phyloP scores from a whole-genome alignment of 495 filamentous ascomycete species.

The Beverwykella pulmonaria region DNA sequence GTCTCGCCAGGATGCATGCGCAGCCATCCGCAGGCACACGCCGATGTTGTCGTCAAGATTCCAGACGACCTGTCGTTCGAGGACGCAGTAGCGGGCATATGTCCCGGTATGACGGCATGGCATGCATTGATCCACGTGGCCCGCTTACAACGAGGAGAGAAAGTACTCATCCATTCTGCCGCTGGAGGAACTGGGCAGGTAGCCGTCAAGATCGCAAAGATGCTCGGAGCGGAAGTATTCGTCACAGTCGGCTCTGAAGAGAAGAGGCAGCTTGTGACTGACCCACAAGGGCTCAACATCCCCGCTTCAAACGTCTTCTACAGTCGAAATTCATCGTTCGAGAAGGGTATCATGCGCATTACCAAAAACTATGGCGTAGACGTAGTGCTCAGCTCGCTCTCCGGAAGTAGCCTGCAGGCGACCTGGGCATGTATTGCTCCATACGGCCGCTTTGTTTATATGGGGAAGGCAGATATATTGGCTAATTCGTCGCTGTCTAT shows the following conservation, averaged over 20 bases:
- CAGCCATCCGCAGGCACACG: not conserved
- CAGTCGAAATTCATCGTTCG: conserved; percentile 1
- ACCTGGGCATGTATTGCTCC: conserved; percentile 5
- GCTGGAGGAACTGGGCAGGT: not conserved
- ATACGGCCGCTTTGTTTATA: conserved; percentile 3
- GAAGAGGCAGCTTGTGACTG: not conserved
- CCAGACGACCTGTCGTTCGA: not conserved
- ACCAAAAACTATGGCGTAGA: not conserved
- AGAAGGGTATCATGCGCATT: not conserved
- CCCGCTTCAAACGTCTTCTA: conserved; percentile 1
- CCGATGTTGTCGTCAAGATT: not conserved
- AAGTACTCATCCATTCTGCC: not conserved
- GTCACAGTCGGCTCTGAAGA: not conserved
- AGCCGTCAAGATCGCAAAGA: conserved; percentile 4
- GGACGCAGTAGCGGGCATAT: not conserved
- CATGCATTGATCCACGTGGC: not conserved
- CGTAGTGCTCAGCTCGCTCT: conserved; percentile 5
- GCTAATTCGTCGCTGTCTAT: not conserved
- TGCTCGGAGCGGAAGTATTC: not conserved
- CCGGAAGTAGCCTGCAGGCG: not conserved
- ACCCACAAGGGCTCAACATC: not conserved
- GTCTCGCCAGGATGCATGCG: not conserved
- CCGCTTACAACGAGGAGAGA: not conserved
- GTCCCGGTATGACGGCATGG: not conserved
- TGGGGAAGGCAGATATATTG: conserved; percentile 1